Evolutionary conservation across 169 alveolate genomes (phyloP), one percentile per base, ranked within the genome.

Genomic region (Eimeria maxima): DNA sequence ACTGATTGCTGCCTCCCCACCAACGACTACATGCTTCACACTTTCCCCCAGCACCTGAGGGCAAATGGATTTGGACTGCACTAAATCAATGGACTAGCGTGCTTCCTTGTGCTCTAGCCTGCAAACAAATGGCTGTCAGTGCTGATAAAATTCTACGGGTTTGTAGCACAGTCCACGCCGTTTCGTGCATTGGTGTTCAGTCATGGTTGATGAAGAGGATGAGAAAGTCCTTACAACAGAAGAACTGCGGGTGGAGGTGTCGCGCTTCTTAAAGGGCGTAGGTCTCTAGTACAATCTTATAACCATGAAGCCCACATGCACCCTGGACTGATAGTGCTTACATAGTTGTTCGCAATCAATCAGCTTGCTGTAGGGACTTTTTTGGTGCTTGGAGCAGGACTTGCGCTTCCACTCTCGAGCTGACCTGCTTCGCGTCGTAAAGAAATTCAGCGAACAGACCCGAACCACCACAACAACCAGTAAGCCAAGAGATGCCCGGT

Each of bases 141-240:
- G 20, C 18, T 4, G 13, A 18, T 11, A 11, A 29, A 33, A n/a
- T 33, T 22, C 10, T 11, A 38, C 76, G 76, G 27, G n/a, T 7
- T 73, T 73, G 20, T 38, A 11, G 38, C 27, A 18, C 27, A 5
- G 22, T 29, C 33, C 47, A 14, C 13, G 55, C 16, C 29, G 5
- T 14, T 73, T 38, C 14, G 11, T 83, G 91, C 50, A 29, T 20
- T 11, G 60, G 73, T 87, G 44, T 13, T 20, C 93, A 87, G 93
- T 87, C 83, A 87, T 87, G 93, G 93, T 87, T 47, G 93, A 87
- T 63, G 93, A 87, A 63, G 93, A 87, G 63, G 93, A 87, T n/a
- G 93, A 87, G 53, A 57, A 55, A 4, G 93, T 87, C 80, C 81
- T 87, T 33, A 87, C 93, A n/a, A 87, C 93, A 1, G 93, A 87